These are phyloP conservation scores for Santalum album DNA, from an alignment of 164 flowering plant species.

Conservation along the genomic window DNA sequence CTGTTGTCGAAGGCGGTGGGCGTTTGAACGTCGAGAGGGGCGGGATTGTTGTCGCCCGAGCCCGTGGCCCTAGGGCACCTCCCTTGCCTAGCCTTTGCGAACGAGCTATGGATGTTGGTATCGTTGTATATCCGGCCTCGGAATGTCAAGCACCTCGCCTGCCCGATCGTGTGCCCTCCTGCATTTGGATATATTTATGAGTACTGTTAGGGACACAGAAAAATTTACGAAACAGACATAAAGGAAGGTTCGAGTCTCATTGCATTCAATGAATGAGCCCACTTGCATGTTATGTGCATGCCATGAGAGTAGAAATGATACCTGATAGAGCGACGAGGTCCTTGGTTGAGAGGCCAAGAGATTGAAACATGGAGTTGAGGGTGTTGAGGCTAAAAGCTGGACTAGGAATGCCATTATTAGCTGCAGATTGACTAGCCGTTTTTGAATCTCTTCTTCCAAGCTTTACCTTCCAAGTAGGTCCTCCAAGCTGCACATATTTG, in stretches of 20 bases:
- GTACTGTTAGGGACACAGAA: too few relatives aligned
- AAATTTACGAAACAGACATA: too few relatives aligned
- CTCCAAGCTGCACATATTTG: slow-evolving; percentile 33
- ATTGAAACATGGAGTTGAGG: slow-evolving; percentile 27
- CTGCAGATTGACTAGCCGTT: slow-evolving; percentile 34
- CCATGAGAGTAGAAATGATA: slow-evolving; percentile 3
- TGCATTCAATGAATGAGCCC: too few relatives aligned
- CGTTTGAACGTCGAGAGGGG: slow-evolving; percentile 26
- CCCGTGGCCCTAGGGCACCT: slow-evolving; percentile 20
- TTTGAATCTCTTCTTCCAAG: slow-evolving; percentile 43
- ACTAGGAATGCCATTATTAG: slow-evolving; percentile 35
- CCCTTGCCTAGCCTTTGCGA: slow-evolving; percentile 13
- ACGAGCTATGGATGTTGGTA: slow-evolving; percentile 20
- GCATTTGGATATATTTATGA: neutral
- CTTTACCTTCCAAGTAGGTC: slow-evolving; percentile 35
- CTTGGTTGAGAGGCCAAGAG: slow-evolving; percentile 32
- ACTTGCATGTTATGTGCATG: too few relatives aligned
- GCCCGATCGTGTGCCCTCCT: slow-evolving; percentile 40
- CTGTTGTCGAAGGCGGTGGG: slow-evolving; percentile 25
- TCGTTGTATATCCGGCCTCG: slow-evolving; percentile 32
- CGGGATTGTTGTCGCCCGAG: slow-evolving; percentile 27
- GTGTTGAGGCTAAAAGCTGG: slow-evolving; percentile 24
- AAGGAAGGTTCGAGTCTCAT: too few relatives aligned
- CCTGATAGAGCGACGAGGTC: slow-evolving; percentile 50
- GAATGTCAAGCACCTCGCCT: slow-evolving; percentile 27